These are phyloP conservation scores for Termitomyces sp. DNA, from an alignment of 768 basidiomycete genomes.

Conservation along the genomic window DNA sequence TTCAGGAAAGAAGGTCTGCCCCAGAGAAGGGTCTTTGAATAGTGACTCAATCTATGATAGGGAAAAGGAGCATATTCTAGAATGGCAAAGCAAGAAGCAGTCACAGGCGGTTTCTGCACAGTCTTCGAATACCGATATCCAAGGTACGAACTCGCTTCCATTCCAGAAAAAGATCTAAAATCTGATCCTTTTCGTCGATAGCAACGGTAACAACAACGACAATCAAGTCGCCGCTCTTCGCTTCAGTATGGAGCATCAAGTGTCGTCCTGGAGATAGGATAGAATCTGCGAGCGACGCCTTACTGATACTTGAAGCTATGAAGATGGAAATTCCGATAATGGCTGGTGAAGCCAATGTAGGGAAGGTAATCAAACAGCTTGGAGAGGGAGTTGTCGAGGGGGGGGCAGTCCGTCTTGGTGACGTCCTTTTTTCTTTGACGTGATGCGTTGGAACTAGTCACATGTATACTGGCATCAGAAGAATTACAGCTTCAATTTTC, in stretches of 20 bases:
- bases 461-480: too few relatives aligned
- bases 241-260: conserved; percentile 44
- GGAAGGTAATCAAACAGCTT: conserved; percentile 32
- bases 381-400: conserved; percentile 39
- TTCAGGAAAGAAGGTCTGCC: conserved; percentile 24
- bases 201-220: not conserved
- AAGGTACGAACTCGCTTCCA: not conserved
- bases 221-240: conserved; percentile 34
- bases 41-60: conserved; percentile 17
- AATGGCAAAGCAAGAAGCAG: conserved; percentile 33
- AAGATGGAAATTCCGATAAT: conserved; percentile 53
- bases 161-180: not conserved
- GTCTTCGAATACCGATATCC: not conserved
- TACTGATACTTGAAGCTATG: conserved; percentile 59
- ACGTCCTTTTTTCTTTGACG: conserved; percentile 32
- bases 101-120: not conserved
- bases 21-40: not conserved
- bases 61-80: conserved; percentile 32
- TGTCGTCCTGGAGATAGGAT: conserved; percentile 38
- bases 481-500: too few relatives aligned
- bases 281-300: conserved; percentile 30
- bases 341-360: conserved; percentile 38
- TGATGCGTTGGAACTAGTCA: not conserved
- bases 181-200: not conserved
- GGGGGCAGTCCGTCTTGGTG: conserved; percentile 38